phyloP scores from a whole-genome alignment of 495 filamentous ascomycete genomes.

The Acidiella bohemica region DNA sequence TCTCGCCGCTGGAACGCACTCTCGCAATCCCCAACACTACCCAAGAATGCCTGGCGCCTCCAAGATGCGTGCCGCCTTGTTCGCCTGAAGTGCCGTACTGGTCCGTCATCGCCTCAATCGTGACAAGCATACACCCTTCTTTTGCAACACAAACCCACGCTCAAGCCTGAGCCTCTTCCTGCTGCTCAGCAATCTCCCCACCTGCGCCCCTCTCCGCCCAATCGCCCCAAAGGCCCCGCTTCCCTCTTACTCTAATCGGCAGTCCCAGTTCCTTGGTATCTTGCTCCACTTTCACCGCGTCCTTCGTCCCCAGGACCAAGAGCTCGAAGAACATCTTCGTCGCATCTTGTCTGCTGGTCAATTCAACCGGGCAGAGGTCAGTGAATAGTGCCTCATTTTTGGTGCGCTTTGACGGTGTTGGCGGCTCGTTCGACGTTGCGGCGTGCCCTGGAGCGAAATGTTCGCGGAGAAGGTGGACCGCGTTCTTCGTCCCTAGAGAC shows the following conservation, averaged over 20 bases:
- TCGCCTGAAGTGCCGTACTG: no score
- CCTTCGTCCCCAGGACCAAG: slow-evolving; percentile 89
- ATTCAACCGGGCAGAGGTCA: slow-evolving; percentile 69
- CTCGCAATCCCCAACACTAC: no score
- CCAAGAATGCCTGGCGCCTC: no score
- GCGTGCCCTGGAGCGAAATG: slow-evolving; percentile 58
- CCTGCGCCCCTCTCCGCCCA: slow-evolving; percentile 54
- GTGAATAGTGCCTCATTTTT: slow-evolving; percentile 59
- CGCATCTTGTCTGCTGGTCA: slow-evolving; percentile 70
- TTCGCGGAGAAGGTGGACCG: slow-evolving; percentile 86
- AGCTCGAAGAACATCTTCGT: slow-evolving; percentile 99
- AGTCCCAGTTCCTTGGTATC: slow-evolving; percentile 51
- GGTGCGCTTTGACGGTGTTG: slow-evolving; percentile 43
- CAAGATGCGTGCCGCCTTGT: no score
- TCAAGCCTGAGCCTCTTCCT: neutral
- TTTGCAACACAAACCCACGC: no score
- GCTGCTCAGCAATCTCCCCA: slow-evolving; percentile 1
- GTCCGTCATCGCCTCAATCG: no score
- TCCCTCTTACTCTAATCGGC: slow-evolving; percentile 65
- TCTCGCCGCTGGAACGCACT: no score
- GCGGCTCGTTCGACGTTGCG: slow-evolving; percentile 45
- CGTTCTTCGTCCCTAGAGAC: slow-evolving; percentile 81
- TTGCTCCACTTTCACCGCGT: slow-evolving; percentile 96
- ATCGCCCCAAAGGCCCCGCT: slow-evolving; percentile 83
- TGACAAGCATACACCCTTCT: no score